phyloP scores from a whole-genome alignment of 768 basidiomycete species.

The Boletus tomentosulus region DNA sequence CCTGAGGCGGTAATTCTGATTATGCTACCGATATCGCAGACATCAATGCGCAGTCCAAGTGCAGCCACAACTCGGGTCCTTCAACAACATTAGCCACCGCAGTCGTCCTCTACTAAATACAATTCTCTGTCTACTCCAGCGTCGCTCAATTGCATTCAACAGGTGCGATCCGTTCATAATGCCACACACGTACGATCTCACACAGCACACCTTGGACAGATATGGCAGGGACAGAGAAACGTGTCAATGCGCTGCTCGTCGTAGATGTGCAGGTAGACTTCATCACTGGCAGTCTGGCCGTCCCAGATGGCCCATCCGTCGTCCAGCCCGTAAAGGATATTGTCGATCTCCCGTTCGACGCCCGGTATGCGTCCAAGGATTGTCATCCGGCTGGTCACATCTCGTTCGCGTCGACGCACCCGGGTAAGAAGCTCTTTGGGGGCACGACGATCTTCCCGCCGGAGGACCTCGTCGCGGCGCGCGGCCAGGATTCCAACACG shows the following conservation, averaged over 20 bases:
- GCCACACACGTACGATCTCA: background rate
- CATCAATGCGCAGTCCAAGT: too few species aligned
- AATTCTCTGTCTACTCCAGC: too few species aligned
- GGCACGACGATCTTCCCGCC: slow-evolving; percentile 37
- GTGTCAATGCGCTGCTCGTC: slow-evolving; percentile 52
- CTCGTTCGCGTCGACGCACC: slow-evolving; percentile 61
- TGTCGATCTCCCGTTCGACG: slow-evolving; percentile 50
- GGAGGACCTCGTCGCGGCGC: slow-evolving; percentile 29
- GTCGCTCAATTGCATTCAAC: background rate
- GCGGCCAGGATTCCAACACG: slow-evolving; percentile 13
- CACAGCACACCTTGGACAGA: background rate
- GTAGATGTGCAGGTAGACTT: slow-evolving; percentile 88
- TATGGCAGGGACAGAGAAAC: slow-evolving; percentile 10
- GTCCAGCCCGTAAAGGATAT: slow-evolving; percentile 55
- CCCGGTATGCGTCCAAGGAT: slow-evolving; percentile 53
- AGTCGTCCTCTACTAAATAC: background rate
- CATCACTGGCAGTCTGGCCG: slow-evolving; percentile 68
- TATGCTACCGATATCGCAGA: too few species aligned
- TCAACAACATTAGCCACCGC: too few species aligned
- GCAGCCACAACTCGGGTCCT: too few species aligned
- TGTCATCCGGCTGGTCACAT: slow-evolving; percentile 61
- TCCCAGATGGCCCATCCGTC: slow-evolving; percentile 55
- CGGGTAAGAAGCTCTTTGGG: slow-evolving; percentile 33
- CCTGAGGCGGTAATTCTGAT: too few species aligned
- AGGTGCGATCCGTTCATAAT: background rate